Percentiles rank a stretch among this genome's conserved stretches.
These are phyloP conservation scores for Pseudognaphalium luteoalbum DNA, from an alignment of 129 eudicot species.

Conservation along the genomic window DNA sequence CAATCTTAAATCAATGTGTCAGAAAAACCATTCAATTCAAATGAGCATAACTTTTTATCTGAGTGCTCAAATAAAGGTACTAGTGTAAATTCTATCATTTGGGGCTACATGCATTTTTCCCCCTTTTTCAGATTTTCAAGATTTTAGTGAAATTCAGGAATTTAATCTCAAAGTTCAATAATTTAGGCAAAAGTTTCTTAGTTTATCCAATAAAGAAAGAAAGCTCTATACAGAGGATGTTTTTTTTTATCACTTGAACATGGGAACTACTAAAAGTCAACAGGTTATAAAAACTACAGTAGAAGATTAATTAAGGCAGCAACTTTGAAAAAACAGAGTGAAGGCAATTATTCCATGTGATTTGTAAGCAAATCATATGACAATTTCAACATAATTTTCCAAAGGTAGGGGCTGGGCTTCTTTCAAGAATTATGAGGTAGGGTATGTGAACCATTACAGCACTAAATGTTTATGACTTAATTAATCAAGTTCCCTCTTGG, in stretches of 20 bases:
- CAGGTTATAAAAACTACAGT: background rate
- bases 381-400: background rate
- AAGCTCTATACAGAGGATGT: background rate
- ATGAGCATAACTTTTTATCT: background rate
- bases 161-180: background rate
- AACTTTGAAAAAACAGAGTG: constrained; percentile 19
- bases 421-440: constrained; percentile 32
- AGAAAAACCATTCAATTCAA: no score
- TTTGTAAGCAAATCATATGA: background rate
- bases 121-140: background rate
- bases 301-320: background rate
- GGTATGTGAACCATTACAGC: constrained; percentile 34
- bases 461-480: constrained; percentile 27
- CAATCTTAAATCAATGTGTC: background rate
- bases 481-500: constrained; percentile 22
- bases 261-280: background rate
- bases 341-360: constrained; percentile 9
- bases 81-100: background rate
- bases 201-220: background rate
- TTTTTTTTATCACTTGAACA: background rate
- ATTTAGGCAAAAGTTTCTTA: background rate
- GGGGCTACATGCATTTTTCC: background rate
- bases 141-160: background rate
- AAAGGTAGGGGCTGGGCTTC: constrained; percentile 15
- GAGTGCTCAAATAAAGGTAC: no score